Evolutionary conservation across 2,329 filamentous ascomycete genomes (phyloP), one percentile per base, ranked within the genome.

Genomic region (Talaromyces sp.): DNA sequence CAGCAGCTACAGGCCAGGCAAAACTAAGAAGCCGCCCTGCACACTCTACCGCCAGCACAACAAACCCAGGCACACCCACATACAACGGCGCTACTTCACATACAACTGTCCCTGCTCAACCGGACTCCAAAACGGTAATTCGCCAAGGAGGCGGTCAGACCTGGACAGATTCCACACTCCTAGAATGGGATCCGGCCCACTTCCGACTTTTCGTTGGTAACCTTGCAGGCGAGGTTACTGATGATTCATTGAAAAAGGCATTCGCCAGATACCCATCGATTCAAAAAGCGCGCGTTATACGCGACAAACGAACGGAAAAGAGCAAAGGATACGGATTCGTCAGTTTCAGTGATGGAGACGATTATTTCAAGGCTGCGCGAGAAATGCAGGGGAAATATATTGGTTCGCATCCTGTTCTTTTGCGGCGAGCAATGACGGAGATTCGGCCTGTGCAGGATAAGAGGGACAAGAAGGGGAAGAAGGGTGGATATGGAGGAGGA

Each of bases 371-470:
- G 73, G 94, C 95, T 1, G 94, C 93, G 72, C 93, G 95, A 80
- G 94, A 98, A 81, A 98, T 98, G 95, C 91, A 97, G 73, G 93
- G 93, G 71, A 98, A 99, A 81, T 99, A 99, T 79, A 98, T 99
- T 75, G 94, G 96, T 73, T 97, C 93, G 76, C 95, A 98, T 78
- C 95, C 95, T 0, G 91, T 97, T 33, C 83, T 91, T 31, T 86
- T 98, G 70, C 89, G 91, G 77, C 91, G 95, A 77, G 92, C 91
- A 69, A 96, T 90, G 70, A 97, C 94, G 6, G 93, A 98, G 77
- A 92, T 99, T 77, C 92, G 91, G 75, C 87, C 92, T 4, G 84
- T 88, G 13, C 85, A 84, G n/a, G 89, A 85, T 50, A 86, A 86
- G 70, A 88, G 87, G 73, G 89, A 90, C 65, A 85, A 87, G 61